A percentile compares a stretch with the other conserved stretches of the same genome.
These are phyloP conservation scores for Plasmopara muralis DNA, from an alignment of 352 stramenopile genomes.

Conservation along the genomic window DNA sequence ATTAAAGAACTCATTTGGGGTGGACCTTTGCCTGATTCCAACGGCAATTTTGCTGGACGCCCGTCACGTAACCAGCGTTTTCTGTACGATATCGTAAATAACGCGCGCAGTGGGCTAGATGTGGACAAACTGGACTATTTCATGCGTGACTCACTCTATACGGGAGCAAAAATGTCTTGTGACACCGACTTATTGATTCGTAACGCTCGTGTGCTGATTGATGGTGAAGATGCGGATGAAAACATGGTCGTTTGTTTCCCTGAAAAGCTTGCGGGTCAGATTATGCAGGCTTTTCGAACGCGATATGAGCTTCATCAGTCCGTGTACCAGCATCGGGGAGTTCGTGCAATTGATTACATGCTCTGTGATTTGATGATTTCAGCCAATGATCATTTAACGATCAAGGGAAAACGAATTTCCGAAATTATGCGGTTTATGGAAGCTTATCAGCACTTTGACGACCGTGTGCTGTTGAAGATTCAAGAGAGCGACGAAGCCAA, in stretches of 20 bases:
- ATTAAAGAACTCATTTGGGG: slow-evolving; percentile 80
- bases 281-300: slow-evolving; percentile 87
- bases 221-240: slow-evolving; percentile 34
- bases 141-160: slow-evolving; percentile 66
- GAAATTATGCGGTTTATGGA: slow-evolving; percentile 59
- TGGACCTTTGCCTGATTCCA: slow-evolving; percentile 35
- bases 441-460: slow-evolving; percentile 78
- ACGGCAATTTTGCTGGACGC: slow-evolving; percentile 31
- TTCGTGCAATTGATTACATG: slow-evolving; percentile 86
- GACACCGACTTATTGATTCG: slow-evolving; percentile 71
- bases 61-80: slow-evolving; percentile 45
- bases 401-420: slow-evolving; percentile 60
- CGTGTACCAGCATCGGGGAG: slow-evolving; percentile 83
- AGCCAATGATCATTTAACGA: slow-evolving; percentile 51
- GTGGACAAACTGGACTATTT: slow-evolving; percentile 91
- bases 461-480: slow-evolving; percentile 69
- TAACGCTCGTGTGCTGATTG: slow-evolving; percentile 61
- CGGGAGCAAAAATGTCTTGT: slow-evolving; percentile 63
- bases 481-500: slow-evolving; percentile 57
- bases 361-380: slow-evolving; percentile 72
- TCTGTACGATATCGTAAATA: slow-evolving; percentile 88
- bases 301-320: slow-evolving; percentile 82
- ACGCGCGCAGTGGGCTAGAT: slow-evolving; percentile 77
- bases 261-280: slow-evolving; percentile 75
- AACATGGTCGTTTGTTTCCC: slow-evolving; percentile 77